Evolutionary conservation across 257 asterid genomes (phyloP), one percentile per base, ranked within the genome.

Genomic region (Leonotis leonurus): DNA sequence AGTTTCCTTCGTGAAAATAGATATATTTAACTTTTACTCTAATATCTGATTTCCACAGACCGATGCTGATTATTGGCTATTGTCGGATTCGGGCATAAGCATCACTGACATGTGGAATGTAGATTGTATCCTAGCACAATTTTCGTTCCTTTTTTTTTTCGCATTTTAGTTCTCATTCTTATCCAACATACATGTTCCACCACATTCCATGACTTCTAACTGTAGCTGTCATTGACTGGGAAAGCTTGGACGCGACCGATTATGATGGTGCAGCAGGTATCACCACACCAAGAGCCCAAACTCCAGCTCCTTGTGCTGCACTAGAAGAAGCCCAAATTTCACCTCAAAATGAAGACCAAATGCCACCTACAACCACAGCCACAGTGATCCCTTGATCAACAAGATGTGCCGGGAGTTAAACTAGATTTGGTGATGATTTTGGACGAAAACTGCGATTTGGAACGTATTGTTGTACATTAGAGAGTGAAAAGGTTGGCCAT

Each of bases 21-120:
- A 24, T 14, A 56, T 55, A 11, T 41, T 24, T 27, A 49, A 64
- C 52, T 55, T 41, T 25, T 3, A 54, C 35, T 54, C 65, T 53
- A 59, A 49, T 55, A 24, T 27, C 53, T 30, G 67, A 12, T 13
- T 3, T 67, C 54, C 77, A 75, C 92, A 90, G 97, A 80, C 64
- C 4, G 90, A 76, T 62, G 88, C 81, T 44, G 96, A 85, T 78
- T 80, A 79, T 74, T 83, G 86, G 90, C 85, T 87, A 30, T 65
- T 73, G 64, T 78, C 92, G 0, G 93, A 81, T 39, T 77, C 80
- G 39, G 90, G 63, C 73, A 79, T 76, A 59, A 83, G 90, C 81
- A 77, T 83, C 75, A 80, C 90, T 13, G 90, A 83, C 71, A 78
- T 85, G 90, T 90, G 90, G 95, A 70, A 79, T 54, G 68, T 76